phyloP scores from a whole-genome alignment of 306 rosid genomes.

The Vicia villosa region DNA sequence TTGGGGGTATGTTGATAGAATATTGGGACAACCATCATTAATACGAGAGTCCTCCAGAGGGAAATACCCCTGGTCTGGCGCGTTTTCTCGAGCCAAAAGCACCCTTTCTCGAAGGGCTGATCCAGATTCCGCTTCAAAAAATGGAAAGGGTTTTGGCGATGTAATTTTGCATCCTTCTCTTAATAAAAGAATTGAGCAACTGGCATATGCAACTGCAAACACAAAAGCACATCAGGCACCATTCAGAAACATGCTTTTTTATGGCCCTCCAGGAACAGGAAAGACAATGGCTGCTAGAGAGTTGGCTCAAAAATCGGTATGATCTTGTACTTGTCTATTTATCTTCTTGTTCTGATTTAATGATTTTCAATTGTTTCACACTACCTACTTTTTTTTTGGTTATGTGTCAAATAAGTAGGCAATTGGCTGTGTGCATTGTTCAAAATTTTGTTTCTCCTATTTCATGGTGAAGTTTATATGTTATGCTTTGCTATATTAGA shows the following conservation, averaged over 20 bases:
- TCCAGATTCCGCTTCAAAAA: slow-evolving; percentile 51
- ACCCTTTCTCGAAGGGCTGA: slow-evolving; percentile 43
- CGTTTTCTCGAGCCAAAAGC: slow-evolving; percentile 61
- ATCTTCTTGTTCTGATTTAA: slow-evolving; percentile 24
- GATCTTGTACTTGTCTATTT: slow-evolving; percentile 31
- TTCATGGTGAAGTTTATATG: neutral
- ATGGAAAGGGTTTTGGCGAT: slow-evolving; percentile 81
- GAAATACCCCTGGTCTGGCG: slow-evolving; percentile 98
- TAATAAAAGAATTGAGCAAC: slow-evolving; percentile 77
- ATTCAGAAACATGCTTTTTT: slow-evolving; percentile 92
- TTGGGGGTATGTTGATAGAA: slow-evolving; percentile 98
- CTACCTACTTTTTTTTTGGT: neutral
- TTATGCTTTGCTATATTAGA: slow-evolving; percentile 7
- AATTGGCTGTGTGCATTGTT: slow-evolving; percentile 2
- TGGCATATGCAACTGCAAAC: slow-evolving; percentile 88
- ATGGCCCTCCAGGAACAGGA: slow-evolving; percentile 99
- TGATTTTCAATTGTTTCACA: neutral
- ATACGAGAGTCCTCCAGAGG: slow-evolving; percentile 98
- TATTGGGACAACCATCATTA: slow-evolving; percentile 94
- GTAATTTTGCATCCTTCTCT: slow-evolving; percentile 92
- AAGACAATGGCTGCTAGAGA: slow-evolving; percentile 99
- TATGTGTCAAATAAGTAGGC: neutral
- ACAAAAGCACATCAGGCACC: slow-evolving; percentile 97
- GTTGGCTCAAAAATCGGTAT: slow-evolving; percentile 90
- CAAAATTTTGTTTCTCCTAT: neutral